A percentile compares a stretch with the other conserved stretches of the same genome.
These are phyloP conservation scores for Botrytis paeoniae DNA, from an alignment of 2,329 filamentous ascomycete species.

Conservation along the genomic window DNA sequence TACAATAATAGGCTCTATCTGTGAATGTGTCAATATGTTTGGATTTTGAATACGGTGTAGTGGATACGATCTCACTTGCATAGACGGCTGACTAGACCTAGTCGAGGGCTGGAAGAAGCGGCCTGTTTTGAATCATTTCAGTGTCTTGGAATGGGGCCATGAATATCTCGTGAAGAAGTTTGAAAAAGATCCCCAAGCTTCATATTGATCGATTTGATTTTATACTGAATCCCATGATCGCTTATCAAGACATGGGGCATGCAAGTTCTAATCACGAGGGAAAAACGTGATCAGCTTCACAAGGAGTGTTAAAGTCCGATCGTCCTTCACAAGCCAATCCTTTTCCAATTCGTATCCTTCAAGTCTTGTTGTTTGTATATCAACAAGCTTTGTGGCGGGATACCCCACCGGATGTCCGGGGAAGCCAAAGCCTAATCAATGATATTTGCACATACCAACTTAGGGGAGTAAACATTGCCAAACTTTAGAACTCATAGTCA, in stretches of 20 bases:
- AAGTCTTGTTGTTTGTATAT: background rate
- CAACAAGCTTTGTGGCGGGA: conserved; percentile 5
- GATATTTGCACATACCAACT: background rate
- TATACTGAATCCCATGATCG: background rate
- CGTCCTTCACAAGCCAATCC: background rate
- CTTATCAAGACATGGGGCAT: background rate
- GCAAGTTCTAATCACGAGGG: background rate
- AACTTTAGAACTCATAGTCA: background rate
- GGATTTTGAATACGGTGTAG: background rate
- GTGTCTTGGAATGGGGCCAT: background rate
- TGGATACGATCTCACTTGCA: conserved; percentile 17
- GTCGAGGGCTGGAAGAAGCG: background rate
- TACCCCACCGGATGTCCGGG: conserved; percentile 19
- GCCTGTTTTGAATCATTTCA: background rate
- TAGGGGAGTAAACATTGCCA: background rate
- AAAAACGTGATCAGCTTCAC: background rate
- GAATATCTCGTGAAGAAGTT: background rate
- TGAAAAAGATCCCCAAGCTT: background rate
- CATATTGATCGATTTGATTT: background rate
- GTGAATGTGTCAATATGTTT: background rate
- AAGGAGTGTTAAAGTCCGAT: background rate
- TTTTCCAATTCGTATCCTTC: background rate
- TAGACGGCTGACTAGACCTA: conserved; percentile 7
- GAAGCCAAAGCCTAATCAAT: background rate
- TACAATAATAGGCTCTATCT: background rate